Evolutionary conservation across 140 eudicot genomes (phyloP).

Genomic region (Bidens hawaiensis): DNA sequence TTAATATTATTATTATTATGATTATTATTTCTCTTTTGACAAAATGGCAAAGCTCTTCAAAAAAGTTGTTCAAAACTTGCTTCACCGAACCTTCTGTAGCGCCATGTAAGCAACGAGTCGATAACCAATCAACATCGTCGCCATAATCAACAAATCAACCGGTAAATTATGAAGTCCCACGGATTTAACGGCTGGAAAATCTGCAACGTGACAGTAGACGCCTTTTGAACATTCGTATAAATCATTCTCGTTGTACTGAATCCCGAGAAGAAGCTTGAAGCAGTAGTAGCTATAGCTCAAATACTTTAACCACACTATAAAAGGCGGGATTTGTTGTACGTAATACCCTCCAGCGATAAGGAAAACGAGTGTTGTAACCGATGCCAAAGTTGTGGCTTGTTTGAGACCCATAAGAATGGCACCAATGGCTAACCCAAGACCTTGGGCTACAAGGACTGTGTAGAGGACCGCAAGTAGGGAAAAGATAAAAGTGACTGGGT

Average conservation of each 20-base stretch:
- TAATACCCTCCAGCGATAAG: conserved; percentile 97
- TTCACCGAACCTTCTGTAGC: conserved; percentile 58
- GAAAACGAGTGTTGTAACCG: conserved; percentile 89
- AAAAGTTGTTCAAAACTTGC: conserved; percentile 30
- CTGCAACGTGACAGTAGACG: conserved; percentile 64
- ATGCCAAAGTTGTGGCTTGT: conserved; percentile 93
- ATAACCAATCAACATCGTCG: conserved; percentile 80
- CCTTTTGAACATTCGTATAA: conserved; percentile 74
- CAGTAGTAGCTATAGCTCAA: conserved; percentile 97
- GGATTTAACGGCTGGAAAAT: conserved; percentile 74
- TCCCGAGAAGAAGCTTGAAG: conserved; percentile 88
- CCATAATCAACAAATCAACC: conserved; percentile 60
- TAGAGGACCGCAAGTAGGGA: conserved; percentile 85
- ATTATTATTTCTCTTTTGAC: conserved; percentile 37
- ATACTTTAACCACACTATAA: conserved; percentile 91
- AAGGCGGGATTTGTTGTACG: conserved; percentile 83
- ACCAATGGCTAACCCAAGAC: conserved; percentile 90
- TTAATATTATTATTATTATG: conserved; percentile 11
- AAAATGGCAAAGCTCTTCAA: conserved; percentile 38
- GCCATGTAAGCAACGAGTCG: conserved; percentile 85
- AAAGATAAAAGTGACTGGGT: conserved; percentile 64
- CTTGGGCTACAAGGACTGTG: conserved; percentile 89
- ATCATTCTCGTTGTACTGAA: conserved; percentile 70
- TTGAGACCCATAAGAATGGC: conserved; percentile 95
- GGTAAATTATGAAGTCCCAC: conserved; percentile 64